Conservation (phyloP, 768 basidiomycete species). For the Lactifluus hygrophoroides region DNA sequence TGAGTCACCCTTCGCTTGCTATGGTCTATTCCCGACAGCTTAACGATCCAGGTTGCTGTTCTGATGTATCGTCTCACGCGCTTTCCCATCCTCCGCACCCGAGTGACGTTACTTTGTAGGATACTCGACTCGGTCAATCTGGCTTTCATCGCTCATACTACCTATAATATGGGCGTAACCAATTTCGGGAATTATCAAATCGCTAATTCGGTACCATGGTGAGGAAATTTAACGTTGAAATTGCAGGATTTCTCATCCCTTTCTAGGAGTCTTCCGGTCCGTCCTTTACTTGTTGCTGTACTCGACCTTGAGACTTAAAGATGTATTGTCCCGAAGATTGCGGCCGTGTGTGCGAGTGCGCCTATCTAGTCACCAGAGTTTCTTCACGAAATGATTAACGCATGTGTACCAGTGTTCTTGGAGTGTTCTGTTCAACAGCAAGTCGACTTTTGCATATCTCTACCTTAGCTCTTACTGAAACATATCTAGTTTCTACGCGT, state of each 20-base stretch:
- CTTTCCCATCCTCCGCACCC: not conserved
- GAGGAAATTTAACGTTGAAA: not conserved
- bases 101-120: not conserved
- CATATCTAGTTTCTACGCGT: not conserved
- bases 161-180: not conserved
- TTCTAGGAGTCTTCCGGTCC: not conserved
- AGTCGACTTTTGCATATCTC: not conserved
- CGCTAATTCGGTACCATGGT: not conserved
- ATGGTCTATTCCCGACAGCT: not conserved
- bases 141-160: not conserved
- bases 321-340: not conserved
- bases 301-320: not conserved
- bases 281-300: not conserved
- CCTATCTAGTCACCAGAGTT: not conserved
- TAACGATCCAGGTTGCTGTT: slow-evolving; percentile 1
- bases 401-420: not conserved
- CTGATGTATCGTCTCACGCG: not conserved
- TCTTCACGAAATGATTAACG: not conserved
- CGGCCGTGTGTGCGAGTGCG: not conserved
- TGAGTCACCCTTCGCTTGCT: not conserved
- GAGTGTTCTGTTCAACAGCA: not conserved
- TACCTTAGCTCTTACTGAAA: not conserved
- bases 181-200: not conserved
- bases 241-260: not conserved
- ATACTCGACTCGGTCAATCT: not conserved